Percentiles rank a stretch among this genome's conserved stretches.
Conservation (phyloP, 345 rosid genomes). For the Lagerstroemia speciosa region DNA sequence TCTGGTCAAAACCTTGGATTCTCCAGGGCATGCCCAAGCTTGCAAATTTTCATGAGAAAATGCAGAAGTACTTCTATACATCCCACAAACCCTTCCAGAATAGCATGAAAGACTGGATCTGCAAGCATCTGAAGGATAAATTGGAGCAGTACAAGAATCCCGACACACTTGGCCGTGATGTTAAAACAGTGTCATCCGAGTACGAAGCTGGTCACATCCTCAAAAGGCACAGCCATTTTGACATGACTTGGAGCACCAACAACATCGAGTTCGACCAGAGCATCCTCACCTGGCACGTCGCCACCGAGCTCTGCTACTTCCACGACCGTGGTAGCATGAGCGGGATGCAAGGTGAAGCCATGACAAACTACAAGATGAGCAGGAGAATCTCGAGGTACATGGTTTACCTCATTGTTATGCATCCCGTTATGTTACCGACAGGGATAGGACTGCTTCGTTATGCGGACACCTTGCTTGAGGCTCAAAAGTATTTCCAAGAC, state of each 20-base stretch:
- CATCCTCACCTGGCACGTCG: neutral
- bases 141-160: no score
- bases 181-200: no score
- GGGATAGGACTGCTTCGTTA: conserved; percentile 8
- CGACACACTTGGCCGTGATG: no score
- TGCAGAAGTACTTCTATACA: neutral
- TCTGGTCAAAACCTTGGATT: neutral
- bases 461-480: conserved; percentile 5
- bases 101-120: neutral
- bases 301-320: neutral
- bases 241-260: neutral
- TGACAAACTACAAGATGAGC: neutral
- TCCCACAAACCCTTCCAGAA: neutral
- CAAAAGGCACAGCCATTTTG: neutral
- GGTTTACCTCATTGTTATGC: conserved; percentile 9
- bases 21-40: neutral
- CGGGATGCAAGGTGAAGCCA: neutral
- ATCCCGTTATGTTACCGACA: conserved; percentile 7
- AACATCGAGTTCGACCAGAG: neutral
- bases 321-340: neutral
- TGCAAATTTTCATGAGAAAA: neutral
- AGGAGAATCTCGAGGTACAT: conserved; percentile 6
- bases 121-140: neutral
- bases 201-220: neutral
- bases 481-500: conserved; percentile 6